phyloP scores from a whole-genome alignment of 148 eudicot genomes.

The Spergularia bocconei region DNA sequence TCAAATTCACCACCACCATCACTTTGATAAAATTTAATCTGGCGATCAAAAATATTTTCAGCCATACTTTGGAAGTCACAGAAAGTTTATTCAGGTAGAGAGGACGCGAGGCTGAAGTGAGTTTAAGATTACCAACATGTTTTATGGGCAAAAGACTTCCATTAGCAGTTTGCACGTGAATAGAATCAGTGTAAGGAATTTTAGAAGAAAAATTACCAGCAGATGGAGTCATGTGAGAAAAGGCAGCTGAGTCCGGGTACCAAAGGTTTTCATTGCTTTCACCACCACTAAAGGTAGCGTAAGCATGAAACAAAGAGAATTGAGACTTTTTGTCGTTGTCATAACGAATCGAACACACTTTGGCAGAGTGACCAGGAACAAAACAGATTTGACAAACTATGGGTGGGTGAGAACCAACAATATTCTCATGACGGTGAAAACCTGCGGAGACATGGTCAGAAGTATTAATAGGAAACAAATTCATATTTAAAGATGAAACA shows the following conservation, averaged over 20 bases:
- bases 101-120: not conserved
- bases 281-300: not conserved
- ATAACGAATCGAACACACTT: not conserved
- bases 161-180: not conserved
- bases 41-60: not conserved
- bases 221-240: constrained; percentile 9
- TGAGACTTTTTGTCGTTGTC: not conserved
- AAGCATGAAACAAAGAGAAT: not conserved
- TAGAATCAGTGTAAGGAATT: not conserved
- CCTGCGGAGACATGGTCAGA: not conserved
- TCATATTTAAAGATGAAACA: not conserved
- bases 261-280: constrained; percentile 5
- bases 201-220: constrained; percentile 14
- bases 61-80: not conserved
- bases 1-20: not conserved
- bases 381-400: not conserved
- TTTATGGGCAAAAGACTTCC: not conserved
- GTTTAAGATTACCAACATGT: not conserved
- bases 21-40: not conserved
- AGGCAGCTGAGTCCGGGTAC: constrained; percentile 10
- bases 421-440: not conserved
- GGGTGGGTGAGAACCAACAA: not conserved
- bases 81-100: not conserved
- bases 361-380: not conserved
- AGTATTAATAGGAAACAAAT: not conserved